These are phyloP conservation scores for Sorghum bicolor DNA, from an alignment of 176 grass and related monocot genomes.

Conservation along the genomic window Sorghum_bicolor_NCBIv3 NC_012870.2:10098001-10098500, in stretches of 20 bases:
- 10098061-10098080: neutral
- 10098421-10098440: neutral
- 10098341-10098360: neutral
- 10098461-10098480: neutral
- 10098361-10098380: neutral
- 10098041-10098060: neutral
- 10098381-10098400: neutral
- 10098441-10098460: neutral
- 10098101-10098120: neutral
- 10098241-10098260: neutral
- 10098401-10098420: neutral
- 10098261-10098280: neutral
- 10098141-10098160: neutral
- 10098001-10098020: neutral
- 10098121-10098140: neutral
- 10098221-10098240: neutral
- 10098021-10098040: neutral
- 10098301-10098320: neutral
- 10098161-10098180: neutral
- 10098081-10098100: neutral
- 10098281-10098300: neutral
- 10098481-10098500: neutral
- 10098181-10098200: neutral
- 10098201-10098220: neutral
- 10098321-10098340: neutral